Evolutionary conservation across 805 yeast genomes (phyloP).

Genomic region (Wickerhamiella spandovensis): DNA sequence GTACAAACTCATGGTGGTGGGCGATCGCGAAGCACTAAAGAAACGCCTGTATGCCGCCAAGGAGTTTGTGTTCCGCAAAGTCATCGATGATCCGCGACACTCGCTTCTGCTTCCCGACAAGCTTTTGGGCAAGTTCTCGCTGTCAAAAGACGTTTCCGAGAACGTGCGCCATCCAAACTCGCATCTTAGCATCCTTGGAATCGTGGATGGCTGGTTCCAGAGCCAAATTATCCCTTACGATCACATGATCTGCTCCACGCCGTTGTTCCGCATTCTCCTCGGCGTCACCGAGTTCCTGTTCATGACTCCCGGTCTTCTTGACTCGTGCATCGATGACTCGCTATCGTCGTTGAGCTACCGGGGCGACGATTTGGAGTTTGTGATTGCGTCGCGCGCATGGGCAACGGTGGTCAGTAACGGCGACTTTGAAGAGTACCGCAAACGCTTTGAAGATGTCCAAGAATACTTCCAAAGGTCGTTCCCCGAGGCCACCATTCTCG

Average conservation of each 20-base stretch:
- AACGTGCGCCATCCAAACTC: slow-evolving; percentile 55
- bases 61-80: slow-evolving; percentile 60
- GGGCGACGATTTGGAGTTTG: slow-evolving; percentile 84
- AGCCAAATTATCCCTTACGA: slow-evolving; percentile 84
- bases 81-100: slow-evolving; percentile 34
- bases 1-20: slow-evolving; percentile 69
- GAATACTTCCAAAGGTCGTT: slow-evolving; percentile 75
- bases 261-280: slow-evolving; percentile 76
- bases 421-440: slow-evolving; percentile 56
- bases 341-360: slow-evolving; percentile 54
- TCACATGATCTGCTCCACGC: slow-evolving; percentile 94
- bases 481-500: slow-evolving; percentile 74
- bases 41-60: slow-evolving; percentile 53
- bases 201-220: slow-evolving; percentile 87
- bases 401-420: slow-evolving; percentile 65
- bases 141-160: slow-evolving; percentile 49
- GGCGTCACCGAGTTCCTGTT: slow-evolving; percentile 91
- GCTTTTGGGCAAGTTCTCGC: slow-evolving; percentile 64
- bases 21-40: slow-evolving; percentile 42
- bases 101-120: slow-evolving; percentile 63
- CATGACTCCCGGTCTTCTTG: slow-evolving; percentile 71
- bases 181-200: slow-evolving; percentile 75
- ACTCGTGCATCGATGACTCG: slow-evolving; percentile 64
- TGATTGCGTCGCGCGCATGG: slow-evolving; percentile 83
- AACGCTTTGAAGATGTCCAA: slow-evolving; percentile 67